Base-by-base conservation (phyloP, 2,329 filamentous ascomycete genomes). In the Penicillium sp. region DNA sequence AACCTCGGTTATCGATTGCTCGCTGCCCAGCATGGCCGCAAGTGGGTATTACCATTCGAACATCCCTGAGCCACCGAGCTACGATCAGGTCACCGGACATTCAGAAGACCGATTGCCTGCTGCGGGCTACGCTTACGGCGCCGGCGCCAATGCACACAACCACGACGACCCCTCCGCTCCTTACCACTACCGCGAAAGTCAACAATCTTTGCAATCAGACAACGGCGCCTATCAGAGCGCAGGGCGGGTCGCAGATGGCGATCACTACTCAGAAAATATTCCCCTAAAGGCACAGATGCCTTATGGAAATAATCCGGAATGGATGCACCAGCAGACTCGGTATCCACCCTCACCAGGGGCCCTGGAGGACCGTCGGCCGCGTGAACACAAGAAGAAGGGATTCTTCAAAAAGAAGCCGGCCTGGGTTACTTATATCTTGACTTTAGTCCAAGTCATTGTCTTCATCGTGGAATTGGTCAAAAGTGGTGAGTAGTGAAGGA, bases 391-490 rank as follows among this genome's bases (percentile, higher is more conserved):
- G 29, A 53, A 76, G 68, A 75, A 78, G 51, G 78, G 81, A 10
- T 82, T 79, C 68, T 84, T 85, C 58, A 77, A 70, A 44, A 81
- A 81, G 51, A 79, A 78, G 64, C 77, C 85, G 39, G 88, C 94
- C 0, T 94, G 88, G 81, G 84, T 96, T 6, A 89, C 91, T 31
- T 97, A 93, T 70, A 73, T 86, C 41, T 82, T 97, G 58, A 89
- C 90, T 2, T 49, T 85, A 28, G 81, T 88, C 12, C 92, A 97
- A 70, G 75, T 94, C 18, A 84, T 79, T 15, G 90, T 97, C 26
- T 99, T 99, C 67, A 88, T 97, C 59, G 90, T 81, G 47, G 90
- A 97, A 75, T 77, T 99, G 56, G 86, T 89, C 44, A 89, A 87
- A 67, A 95, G 92, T 72, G 87, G 89, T 90, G 80, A 65, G 31